Base-by-base conservation (phyloP, 768 basidiomycete species). In the Suillus plorans region DNA sequence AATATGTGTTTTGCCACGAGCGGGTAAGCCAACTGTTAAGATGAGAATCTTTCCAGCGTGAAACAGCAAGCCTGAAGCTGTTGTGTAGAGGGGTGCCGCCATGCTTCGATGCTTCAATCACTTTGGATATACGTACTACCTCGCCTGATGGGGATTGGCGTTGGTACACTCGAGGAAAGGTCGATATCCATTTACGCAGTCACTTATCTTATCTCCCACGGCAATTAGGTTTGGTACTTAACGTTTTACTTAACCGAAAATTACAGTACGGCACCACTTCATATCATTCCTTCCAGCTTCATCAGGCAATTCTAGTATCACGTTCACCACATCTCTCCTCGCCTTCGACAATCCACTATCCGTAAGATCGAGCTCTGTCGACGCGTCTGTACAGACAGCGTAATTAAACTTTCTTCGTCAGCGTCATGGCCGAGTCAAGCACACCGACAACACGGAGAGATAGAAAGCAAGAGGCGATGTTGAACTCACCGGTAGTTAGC, bases 21-120 rank as follows among this genome's bases (percentile, higher is more conserved):
- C 96, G 53, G 96, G 96, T 4, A 99, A 83, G 10, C 97, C 97
- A 62, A 98, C 91, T 22, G 95, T 94, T 64, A 95, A 81, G 55
- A 97, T 89, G 28, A 99, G 82, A 73, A 99, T 97, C 80, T 98
- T 95, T 69, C 97, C 97, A 10, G 96, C 96, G 75, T 95, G 93
- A 73, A 89, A 95, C 49, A 95, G 86, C 34, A 93, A 82, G 14
- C 91, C 91, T 62, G 91, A 93, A 52, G 85, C 94, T 12, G 96
- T 99, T 8, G 92, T 95, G 76, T 97, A 99, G 55, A 99, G 80
- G 3, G 96, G 96, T n/a, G 95, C 96, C 18, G 91, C 94, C 95
- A 97, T 94, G 56, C 10, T 57, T 49, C 31, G 59, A n/a, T 64
- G 49, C 7, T 20, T 31, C 28, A 34, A 22, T 36, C 16, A 49